phyloP scores from a whole-genome alignment of 1,139 yeast genomes.

The Casaregolazyma suthepensis region DNA sequence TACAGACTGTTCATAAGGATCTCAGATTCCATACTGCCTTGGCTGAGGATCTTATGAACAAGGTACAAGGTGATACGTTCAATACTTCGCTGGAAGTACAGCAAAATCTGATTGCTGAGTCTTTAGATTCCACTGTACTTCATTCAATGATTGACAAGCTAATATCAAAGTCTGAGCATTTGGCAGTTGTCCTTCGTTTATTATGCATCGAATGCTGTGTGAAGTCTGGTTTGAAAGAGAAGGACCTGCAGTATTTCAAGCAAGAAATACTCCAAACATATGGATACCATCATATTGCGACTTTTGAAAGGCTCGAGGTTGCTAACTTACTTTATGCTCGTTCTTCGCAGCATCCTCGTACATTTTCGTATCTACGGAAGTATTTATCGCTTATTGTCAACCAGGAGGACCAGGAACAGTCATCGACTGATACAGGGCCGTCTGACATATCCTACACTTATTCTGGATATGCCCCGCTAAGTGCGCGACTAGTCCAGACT shows the following conservation, averaged over 20 bases:
- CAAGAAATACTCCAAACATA: constrained; percentile 49
- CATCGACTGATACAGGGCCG: constrained; percentile 13
- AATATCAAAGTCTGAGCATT: constrained; percentile 39
- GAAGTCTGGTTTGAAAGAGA: constrained; percentile 59
- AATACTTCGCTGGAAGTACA: constrained; percentile 61
- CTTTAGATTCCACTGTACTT: constrained; percentile 50
- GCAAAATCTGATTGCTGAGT: constrained; percentile 59
- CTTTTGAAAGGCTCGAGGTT: constrained; percentile 37
- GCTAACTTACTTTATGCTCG: constrained; percentile 35
- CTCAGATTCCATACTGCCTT: constrained; percentile 70
- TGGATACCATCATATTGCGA: constrained; percentile 46
- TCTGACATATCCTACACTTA: constrained; percentile 35
- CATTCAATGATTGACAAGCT: constrained; percentile 45
- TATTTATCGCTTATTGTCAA: constrained; percentile 28
- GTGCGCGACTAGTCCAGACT: constrained; percentile 38
- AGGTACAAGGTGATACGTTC: constrained; percentile 46
- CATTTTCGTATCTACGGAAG: constrained; percentile 24
- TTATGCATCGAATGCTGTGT: constrained; percentile 51
- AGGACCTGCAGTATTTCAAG: constrained; percentile 47
- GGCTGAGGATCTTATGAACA: constrained; percentile 60
- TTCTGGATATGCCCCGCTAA: constrained; percentile 44
- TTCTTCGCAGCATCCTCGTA: constrained; percentile 31
- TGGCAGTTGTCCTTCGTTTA: constrained; percentile 42
- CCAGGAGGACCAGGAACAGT: constrained; percentile 13
- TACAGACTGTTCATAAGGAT: constrained; percentile 63